Evolutionary conservation across 1,284 basidiomycete genomes (phyloP).

Genomic region (Salmacisia buchloeana): DNA sequence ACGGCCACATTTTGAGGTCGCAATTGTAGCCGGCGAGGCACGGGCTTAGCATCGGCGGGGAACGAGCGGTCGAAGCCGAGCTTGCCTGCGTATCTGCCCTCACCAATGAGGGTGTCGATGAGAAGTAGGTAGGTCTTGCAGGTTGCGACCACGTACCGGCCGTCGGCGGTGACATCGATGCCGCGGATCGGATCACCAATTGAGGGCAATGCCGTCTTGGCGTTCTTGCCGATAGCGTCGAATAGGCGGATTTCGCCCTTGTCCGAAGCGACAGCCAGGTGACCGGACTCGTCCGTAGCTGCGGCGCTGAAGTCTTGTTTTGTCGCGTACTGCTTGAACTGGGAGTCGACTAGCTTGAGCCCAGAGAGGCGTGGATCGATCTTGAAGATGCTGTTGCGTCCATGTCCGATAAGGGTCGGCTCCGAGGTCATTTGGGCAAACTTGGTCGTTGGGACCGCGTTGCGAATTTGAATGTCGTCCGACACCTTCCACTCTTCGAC

Average conservation of each 20-base stretch:
- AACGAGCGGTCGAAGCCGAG: slow-evolving; percentile 92
- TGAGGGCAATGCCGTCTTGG: slow-evolving; percentile 95
- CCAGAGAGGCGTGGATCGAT: slow-evolving; percentile 89
- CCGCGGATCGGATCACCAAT: slow-evolving; percentile 92
- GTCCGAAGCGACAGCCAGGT: slow-evolving; percentile 86
- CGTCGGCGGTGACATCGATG: slow-evolving; percentile 88
- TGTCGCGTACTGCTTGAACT: slow-evolving; percentile 91
- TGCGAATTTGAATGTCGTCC: slow-evolving; percentile 75
- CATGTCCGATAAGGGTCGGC: slow-evolving; percentile 86
- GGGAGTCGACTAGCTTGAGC: slow-evolving; percentile 84
- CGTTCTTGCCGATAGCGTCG: slow-evolving; percentile 94
- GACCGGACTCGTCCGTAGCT: slow-evolving; percentile 77
- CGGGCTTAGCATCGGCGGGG: slow-evolving; percentile 87
- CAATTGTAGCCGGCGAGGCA: slow-evolving; percentile 80
- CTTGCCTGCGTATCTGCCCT: slow-evolving; percentile 77
- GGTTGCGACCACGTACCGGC: slow-evolving; percentile 91
- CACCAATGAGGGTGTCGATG: slow-evolving; percentile 90
- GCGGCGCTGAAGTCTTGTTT: slow-evolving; percentile 95
- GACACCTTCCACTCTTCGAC: slow-evolving; percentile 98
- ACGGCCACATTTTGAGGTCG: slow-evolving; percentile 88
- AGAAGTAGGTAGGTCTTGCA: slow-evolving; percentile 90
- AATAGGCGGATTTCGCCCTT: slow-evolving; percentile 96
- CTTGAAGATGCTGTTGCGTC: slow-evolving; percentile 90
- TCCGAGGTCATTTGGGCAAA: slow-evolving; percentile 89
- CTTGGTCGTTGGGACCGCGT: slow-evolving; percentile 88